These are phyloP conservation scores for Speleostelium caveatum DNA, from an alignment of 78 protist species.

Conservation along the genomic window DNA sequence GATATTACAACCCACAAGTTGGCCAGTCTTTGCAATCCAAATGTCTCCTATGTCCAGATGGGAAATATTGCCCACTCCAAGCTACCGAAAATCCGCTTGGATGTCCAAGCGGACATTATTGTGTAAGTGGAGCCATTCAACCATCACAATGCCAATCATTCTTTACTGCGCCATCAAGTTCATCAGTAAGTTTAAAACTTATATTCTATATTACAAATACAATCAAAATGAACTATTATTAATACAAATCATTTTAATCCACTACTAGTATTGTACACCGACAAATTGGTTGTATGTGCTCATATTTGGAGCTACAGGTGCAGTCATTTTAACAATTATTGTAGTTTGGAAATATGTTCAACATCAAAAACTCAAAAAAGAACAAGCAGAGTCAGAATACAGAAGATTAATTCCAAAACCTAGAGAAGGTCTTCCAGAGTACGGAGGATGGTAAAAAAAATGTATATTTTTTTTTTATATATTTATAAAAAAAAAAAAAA, in stretches of 20 bases:
- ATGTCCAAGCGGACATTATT: slow-evolving; percentile 43
- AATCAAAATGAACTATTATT: background rate
- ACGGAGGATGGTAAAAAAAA: slow-evolving; percentile 56
- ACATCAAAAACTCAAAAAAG: slow-evolving; percentile 11
- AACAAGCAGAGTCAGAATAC: background rate
- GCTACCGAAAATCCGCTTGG: background rate
- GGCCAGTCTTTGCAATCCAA: background rate
- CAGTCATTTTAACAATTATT: slow-evolving; percentile 4
- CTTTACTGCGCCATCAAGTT: slow-evolving; percentile 2
- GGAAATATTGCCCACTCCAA: slow-evolving; percentile 34
- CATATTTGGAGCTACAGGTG: slow-evolving; percentile 22
- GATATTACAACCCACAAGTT: slow-evolving; percentile 18
- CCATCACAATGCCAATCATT: slow-evolving; percentile 20
- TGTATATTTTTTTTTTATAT: no score
- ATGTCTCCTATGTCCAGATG: slow-evolving; percentile 47
- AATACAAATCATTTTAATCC: background rate
- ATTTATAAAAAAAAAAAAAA: no score
- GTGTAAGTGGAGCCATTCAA: background rate
- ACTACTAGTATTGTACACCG: slow-evolving; percentile 17
- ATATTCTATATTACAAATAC: background rate
- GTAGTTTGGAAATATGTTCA: slow-evolving; percentile 20
- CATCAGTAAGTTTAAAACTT: background rate
- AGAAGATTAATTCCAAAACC: slow-evolving; percentile 73
- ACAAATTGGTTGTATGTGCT: slow-evolving; percentile 50
- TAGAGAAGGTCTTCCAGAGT: slow-evolving; percentile 73